Evolutionary conservation across 192 early-diverging fungal species (phyloP), one percentile per base, ranked within the genome.

Genomic region (Mortierella antarctica): DNA sequence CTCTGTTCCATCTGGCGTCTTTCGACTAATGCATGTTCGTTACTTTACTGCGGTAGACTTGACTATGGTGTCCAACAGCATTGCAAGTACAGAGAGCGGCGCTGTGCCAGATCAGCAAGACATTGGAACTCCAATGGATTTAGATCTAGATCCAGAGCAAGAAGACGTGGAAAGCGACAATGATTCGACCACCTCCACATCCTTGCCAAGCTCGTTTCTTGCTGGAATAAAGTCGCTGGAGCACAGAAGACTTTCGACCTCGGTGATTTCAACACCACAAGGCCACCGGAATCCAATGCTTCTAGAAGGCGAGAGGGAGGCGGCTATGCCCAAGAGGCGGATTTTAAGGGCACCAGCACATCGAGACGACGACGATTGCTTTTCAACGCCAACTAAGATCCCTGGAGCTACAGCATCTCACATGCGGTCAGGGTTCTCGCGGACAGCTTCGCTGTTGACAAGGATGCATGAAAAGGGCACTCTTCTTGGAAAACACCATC

Each of bases 401-500:
- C 54, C n/a, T 44, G 62, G 62, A 21, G 42, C 50, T 3, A 46
- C 53, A 31, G 40, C 31, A 53, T 47, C 64, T n/a, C 57, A 55
- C 6, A 21, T 46, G 13, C 58, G 20, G 10, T 57, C 56, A 5
- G 11, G 53, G 6, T 53, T 80, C 9, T 13, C 49, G 18, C 18
- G 70, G 45, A 62, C 76, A 5, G 50, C 52, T 9, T 71, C 65
- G 7, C 53, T 76, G 15, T 23, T 76, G n/a, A 21, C 74, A 54
- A 57, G 41, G 47, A 72, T 71, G 70, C 48, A 56, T 18, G 77
- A 72, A 46, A 66, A 55, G 12, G 70, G 65, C 11, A 72, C 77
- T 21, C 54, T 68, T 18, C 70, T 80, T 10, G 77, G 77, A n/a
- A 80, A 80, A 55, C 77, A 80, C 17, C 77, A 70, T 47, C 69